Base-by-base conservation (phyloP, 2,329 filamentous ascomycete species). In the Phialemoniopsis sp. region DNA sequence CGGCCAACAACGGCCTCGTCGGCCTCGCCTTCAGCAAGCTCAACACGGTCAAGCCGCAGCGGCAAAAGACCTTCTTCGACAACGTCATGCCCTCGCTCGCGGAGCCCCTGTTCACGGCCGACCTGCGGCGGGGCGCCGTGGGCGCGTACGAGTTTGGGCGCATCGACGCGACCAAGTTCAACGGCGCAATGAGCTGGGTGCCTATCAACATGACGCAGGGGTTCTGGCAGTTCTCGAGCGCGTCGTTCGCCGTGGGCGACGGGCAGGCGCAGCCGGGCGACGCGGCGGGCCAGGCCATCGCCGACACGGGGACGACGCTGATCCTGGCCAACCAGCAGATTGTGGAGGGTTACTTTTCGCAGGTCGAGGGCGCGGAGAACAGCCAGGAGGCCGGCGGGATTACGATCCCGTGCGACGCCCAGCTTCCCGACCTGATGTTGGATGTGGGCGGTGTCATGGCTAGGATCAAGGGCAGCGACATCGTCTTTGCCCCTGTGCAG, bases 121-220 rank as follows among this genome's bases (percentile, higher is more conserved):
- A 84, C 44, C 68, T 91, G 33, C 76, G 78, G 53, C 71, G 76
- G 47, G 68, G 72, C 42, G 67, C 68, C 13, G 64, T 69, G 3
- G 85, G 85, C 34, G 72, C 75, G 21, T 90, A 88, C 63, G 81
- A 88, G 54, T 90, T 90, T 52, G 87, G 87, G 44, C 72, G 61
- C 49, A 80, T 90, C 51, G 82, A 90, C 56, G 55, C 52, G 2
- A 64, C 63, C 40, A 80, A 85, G 50, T 85, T 84, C 58, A 67
- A 58, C 3, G 85, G 85, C 28, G 51, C 70, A 4, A 72, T 90
- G 51, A 61, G 70, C 16, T 87, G 80, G 56, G 68, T 80, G 15
- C 65, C 73, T 9, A 70, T 88, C 45, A 76, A 87, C 54, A 70
- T 68, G 14, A 70, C 68, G 10, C 62, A 68, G 26, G 85, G 85